Conservation (phyloP, 306 rosid genomes). For the Abrus pulchellus region DNA sequence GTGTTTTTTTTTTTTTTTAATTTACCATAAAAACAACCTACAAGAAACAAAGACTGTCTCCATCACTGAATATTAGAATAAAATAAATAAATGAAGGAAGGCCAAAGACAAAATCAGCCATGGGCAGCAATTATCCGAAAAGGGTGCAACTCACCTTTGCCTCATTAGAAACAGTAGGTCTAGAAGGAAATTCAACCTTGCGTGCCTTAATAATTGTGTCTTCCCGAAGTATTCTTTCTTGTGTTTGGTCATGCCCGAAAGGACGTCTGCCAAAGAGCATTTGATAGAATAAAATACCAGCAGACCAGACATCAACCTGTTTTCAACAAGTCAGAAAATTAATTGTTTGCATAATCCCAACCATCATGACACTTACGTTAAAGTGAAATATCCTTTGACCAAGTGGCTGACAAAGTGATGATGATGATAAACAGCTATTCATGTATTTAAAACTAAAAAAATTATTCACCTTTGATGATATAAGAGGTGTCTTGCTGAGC, state of each 20-base stretch:
- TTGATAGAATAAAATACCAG: constrained; percentile 89
- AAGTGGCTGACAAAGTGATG: background rate
- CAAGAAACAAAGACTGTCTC: constrained; percentile 6
- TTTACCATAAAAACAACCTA: constrained; percentile 22
- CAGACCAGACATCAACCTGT: constrained; percentile 99
- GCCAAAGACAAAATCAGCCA: background rate
- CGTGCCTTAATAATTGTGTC: constrained; percentile 99
- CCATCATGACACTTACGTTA: constrained; percentile 16
- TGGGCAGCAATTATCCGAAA: constrained; percentile 20
- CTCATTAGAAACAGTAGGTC: constrained; percentile 90
- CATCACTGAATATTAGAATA: constrained; percentile 25
- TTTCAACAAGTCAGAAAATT: constrained; percentile 51
- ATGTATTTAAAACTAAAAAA: background rate
- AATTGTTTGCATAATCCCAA: constrained; percentile 29
- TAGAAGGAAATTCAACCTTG: constrained; percentile 91
- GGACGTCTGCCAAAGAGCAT: constrained; percentile 98
- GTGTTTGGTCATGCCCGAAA: constrained; percentile 96
- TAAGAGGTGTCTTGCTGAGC: constrained; percentile 90
- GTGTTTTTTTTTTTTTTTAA: too few relatives aligned
- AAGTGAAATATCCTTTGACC: constrained; percentile 3
- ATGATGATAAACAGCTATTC: background rate
- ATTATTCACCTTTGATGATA: constrained; percentile 87
- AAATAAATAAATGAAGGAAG: constrained; percentile 14
- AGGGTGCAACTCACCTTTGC: constrained; percentile 80
- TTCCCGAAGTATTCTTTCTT: constrained; percentile 95